Conservation (phyloP, 306 rosid species). For the Casuarina glauca region DNA sequence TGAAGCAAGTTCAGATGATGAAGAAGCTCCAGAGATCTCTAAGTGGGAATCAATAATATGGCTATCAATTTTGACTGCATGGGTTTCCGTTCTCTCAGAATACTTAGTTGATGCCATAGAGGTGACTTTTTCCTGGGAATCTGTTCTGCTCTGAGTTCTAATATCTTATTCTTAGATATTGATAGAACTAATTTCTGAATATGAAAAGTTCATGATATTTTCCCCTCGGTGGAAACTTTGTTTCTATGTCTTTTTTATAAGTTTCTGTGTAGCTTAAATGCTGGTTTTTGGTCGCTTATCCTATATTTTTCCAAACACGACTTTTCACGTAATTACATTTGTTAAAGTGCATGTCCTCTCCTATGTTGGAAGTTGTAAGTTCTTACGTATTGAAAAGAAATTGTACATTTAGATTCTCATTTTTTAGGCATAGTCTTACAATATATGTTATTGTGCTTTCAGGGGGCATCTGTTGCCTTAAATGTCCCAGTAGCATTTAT, state of each 20-base stretch:
- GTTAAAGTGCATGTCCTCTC: neutral
- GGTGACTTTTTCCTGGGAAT: slow-evolving; percentile 38
- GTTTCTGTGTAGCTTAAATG: neutral
- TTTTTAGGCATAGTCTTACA: neutral
- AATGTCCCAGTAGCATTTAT: slow-evolving; percentile 68
- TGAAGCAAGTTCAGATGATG: slow-evolving; percentile 43
- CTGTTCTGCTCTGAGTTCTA: slow-evolving; percentile 3
- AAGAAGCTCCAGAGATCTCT: slow-evolving; percentile 70
- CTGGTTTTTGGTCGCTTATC: neutral
- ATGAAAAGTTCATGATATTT: neutral
- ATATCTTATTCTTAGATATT: neutral
- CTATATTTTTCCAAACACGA: neutral
- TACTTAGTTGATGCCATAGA: slow-evolving; percentile 72
- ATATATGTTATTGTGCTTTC: neutral
- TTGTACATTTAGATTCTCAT: neutral
- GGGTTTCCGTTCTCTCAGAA: slow-evolving; percentile 73
- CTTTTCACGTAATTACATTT: neutral
- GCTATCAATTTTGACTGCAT: slow-evolving; percentile 71
- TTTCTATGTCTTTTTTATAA: neutral
- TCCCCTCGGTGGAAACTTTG: neutral
- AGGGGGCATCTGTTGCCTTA: slow-evolving; percentile 71
- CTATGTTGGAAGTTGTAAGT: neutral
- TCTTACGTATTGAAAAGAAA: neutral
- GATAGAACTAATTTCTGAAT: neutral
- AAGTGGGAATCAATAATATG: slow-evolving; percentile 84